phyloP scores from a whole-genome alignment of 257 asterid species.

The Handroanthus guayacan region DNA sequence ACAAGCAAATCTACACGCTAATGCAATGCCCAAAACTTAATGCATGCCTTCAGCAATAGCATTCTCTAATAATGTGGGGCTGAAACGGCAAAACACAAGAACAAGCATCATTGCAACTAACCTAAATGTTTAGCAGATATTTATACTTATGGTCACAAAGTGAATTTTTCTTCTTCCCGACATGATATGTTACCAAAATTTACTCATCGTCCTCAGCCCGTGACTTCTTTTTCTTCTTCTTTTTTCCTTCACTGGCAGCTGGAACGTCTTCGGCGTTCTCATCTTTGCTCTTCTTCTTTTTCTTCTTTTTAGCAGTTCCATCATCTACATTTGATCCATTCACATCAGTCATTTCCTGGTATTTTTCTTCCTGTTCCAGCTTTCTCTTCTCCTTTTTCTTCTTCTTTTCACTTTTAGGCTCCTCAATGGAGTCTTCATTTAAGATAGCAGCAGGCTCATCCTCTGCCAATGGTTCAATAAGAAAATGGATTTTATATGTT shows the following conservation, averaged over 20 bases:
- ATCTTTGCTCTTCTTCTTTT: slow-evolving; percentile 55
- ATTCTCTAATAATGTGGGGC: background rate
- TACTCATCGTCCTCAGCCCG: slow-evolving; percentile 43
- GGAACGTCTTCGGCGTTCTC: slow-evolving; percentile 41
- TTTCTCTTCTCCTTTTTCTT: slow-evolving; percentile 69
- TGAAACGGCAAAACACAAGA: background rate
- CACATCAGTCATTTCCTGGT: slow-evolving; percentile 33
- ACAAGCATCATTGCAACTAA: slow-evolving; percentile 20
- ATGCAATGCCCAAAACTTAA: background rate
- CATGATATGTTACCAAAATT: slow-evolving; percentile 16
- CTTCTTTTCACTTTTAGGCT: slow-evolving; percentile 64
- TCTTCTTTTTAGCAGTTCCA: slow-evolving; percentile 60
- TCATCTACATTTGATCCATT: slow-evolving; percentile 42
- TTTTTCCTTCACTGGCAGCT: slow-evolving; percentile 51
- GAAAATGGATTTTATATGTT: background rate
- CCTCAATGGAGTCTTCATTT: slow-evolving; percentile 51
- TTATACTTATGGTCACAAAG: background rate
- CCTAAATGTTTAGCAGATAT: slow-evolving; percentile 25
- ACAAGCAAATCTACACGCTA: background rate
- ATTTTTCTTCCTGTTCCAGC: slow-evolving; percentile 36
- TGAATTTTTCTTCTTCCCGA: background rate
- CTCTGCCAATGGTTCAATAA: slow-evolving; percentile 47
- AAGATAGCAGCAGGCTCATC: slow-evolving; percentile 32
- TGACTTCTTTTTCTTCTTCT: slow-evolving; percentile 57
- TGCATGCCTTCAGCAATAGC: background rate